These are phyloP conservation scores for Stagonosporopsis rhizophila DNA, from an alignment of 2,329 filamentous ascomycete species.

Conservation along the genomic window DNA sequence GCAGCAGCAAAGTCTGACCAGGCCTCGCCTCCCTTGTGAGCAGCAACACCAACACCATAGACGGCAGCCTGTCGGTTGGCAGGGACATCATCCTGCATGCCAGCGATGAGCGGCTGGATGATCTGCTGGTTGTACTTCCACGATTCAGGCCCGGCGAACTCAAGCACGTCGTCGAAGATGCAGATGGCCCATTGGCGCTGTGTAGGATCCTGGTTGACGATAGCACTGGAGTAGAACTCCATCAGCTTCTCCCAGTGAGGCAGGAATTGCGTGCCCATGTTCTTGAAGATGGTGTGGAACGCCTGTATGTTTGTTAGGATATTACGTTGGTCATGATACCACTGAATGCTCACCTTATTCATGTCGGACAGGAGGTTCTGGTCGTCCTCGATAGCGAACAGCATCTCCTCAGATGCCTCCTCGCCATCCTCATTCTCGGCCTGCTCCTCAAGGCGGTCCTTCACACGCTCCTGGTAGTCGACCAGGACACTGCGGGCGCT, in stretches of 20 bases:
- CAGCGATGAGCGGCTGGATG: conserved; percentile 82
- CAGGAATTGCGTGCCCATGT: conserved; percentile 85
- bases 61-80: conserved; percentile 95
- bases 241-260: conserved; percentile 87
- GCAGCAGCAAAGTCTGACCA: conserved; percentile 89
- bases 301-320: conserved; percentile 98
- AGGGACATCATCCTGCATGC: conserved; percentile 83
- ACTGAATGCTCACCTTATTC: conserved; percentile 72
- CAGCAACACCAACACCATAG: conserved; percentile 94
- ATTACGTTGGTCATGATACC: conserved; percentile 84
- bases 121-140: conserved; percentile 88
- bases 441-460: conserved; percentile 81
- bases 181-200: conserved; percentile 99
- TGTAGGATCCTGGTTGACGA: conserved; percentile 80
- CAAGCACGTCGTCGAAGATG: conserved; percentile 97
- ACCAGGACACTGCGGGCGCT: conserved; percentile 84
- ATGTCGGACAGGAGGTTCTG: conserved; percentile 96
- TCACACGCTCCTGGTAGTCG: conserved; percentile 90
- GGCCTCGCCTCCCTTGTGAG: conserved; percentile 84
- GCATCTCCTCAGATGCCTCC: conserved; percentile 83
- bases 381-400: conserved; percentile 95
- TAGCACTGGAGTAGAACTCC: conserved; percentile 83
- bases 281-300: conserved; percentile 98
- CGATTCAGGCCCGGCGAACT: conserved; percentile 91
- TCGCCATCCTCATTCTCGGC: conserved; percentile 87